Evolutionary conservation across 164 flowering plant genomes (phyloP).

Genomic region (Buxus sempervirens): DNA sequence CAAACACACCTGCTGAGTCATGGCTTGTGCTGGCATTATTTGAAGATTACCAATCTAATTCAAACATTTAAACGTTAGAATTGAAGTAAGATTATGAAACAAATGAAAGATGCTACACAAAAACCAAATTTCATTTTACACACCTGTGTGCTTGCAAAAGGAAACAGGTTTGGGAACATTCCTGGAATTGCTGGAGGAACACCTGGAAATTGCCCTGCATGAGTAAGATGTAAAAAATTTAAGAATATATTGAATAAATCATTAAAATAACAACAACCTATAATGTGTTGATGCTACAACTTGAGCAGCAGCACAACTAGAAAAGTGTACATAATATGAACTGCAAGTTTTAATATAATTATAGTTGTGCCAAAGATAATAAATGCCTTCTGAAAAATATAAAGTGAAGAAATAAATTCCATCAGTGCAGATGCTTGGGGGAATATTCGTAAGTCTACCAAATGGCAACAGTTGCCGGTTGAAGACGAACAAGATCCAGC

Average conservation of each 20-base stretch:
- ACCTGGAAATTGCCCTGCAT: conserved; percentile 50
- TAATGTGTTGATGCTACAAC: conserved; percentile 8
- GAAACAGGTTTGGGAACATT: conserved; percentile 47
- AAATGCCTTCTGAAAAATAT: conserved; percentile 24
- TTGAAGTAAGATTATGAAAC: not conserved
- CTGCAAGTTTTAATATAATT: conserved; percentile 1
- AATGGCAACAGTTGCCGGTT: conserved; percentile 45
- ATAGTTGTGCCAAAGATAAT: conserved; percentile 29
- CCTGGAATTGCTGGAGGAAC: conserved; percentile 46
- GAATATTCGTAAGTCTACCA: conserved; percentile 65
- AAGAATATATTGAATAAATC: conserved; percentile 7
- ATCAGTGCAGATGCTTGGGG: conserved; percentile 43
- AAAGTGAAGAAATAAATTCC: conserved; percentile 40
- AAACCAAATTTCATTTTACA: not conserved
- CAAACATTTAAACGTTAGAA: conserved; percentile 8
- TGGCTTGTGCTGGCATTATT: conserved; percentile 62
- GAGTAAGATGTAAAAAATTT: conserved; percentile 4
- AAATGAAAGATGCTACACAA: not conserved
- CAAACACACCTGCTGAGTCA: conserved; percentile 68
- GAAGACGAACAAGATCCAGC: conserved; percentile 75
- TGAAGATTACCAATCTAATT: conserved; percentile 48
- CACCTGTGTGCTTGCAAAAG: conserved; percentile 58
- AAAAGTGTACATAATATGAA: conserved; percentile 5
- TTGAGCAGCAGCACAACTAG: conserved; percentile 16
- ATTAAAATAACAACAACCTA: conserved; percentile 1